Percentiles rank a stretch among this genome's conserved stretches.
Conservation (phyloP, 352 stramenopile genomes). For the Globisporangium abappressorium region DNA sequence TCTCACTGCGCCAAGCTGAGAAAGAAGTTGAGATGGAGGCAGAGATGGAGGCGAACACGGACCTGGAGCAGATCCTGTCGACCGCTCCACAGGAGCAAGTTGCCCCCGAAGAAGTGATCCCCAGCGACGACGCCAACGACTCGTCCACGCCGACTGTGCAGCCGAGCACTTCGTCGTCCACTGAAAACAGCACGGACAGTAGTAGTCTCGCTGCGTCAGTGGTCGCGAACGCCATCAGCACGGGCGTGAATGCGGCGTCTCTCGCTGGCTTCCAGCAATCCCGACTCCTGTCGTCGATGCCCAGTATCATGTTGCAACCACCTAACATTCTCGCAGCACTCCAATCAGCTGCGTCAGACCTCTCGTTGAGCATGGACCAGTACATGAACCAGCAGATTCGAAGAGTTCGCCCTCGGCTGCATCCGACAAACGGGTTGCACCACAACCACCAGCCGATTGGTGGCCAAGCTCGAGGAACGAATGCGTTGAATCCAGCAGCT, state of each 20-base stretch:
- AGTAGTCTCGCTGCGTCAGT: conserved; percentile 10
- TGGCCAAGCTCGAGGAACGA: conserved; percentile 24
- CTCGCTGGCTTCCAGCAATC: conserved; percentile 16
- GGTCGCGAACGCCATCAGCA: conserved; percentile 13
- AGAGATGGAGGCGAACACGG: conserved; percentile 65
- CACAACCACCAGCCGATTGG: conserved; percentile 25
- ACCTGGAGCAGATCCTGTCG: conserved; percentile 73
- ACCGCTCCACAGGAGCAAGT: conserved; percentile 56
- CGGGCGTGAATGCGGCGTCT: conserved; percentile 10
- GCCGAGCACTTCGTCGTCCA: conserved; percentile 20
- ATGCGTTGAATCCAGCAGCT: conserved; percentile 16
- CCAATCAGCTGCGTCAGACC: conserved; percentile 55
- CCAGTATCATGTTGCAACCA: conserved; percentile 31
- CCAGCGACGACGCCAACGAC: conserved; percentile 66
- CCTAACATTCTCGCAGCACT: conserved; percentile 62
- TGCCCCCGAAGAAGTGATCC: conserved; percentile 41
- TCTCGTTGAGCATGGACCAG: conserved; percentile 70
- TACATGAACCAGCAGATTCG: conserved; percentile 85
- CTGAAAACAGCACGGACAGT: conserved; percentile 4
- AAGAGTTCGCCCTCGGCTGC: conserved; percentile 64
- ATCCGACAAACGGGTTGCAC: conserved; percentile 25
- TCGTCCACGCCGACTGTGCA: conserved; percentile 44
- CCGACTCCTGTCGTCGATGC: conserved; percentile 17
- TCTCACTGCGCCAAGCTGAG: conserved; percentile 88
- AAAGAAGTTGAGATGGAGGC: conserved; percentile 81